Percentiles rank a stretch among this genome's conserved stretches.
Evolutionary conservation across 2,329 filamentous ascomycete genomes (phyloP).

Genomic region (Ophiocordyceps robertsii): DNA sequence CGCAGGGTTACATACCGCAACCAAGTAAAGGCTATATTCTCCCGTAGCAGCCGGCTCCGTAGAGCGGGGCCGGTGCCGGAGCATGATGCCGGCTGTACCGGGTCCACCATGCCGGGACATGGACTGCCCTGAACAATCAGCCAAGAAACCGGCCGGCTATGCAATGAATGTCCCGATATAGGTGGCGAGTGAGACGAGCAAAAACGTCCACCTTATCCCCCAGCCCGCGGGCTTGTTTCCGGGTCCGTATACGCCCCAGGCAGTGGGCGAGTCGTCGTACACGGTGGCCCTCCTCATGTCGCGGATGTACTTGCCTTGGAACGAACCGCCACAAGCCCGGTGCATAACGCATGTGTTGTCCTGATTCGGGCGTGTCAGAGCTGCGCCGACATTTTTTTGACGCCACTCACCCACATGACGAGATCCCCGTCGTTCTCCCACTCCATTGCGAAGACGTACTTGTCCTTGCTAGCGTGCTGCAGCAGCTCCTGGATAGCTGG

Average conservation of each 20-base stretch:
- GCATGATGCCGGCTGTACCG: no score
- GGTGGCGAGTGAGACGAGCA: no score
- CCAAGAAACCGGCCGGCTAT: no score
- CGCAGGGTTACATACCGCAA: no score
- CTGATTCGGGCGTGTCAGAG: neutral
- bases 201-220: no score
- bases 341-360: slow-evolving; percentile 1
- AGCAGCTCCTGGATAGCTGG: neutral
- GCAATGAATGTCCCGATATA: no score
- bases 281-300: slow-evolving; percentile 1
- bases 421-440: neutral
- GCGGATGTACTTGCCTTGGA: neutral
- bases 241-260: neutral
- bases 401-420: neutral
- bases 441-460: neutral
- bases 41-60: no score
- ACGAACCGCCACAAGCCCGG: neutral
- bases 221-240: no score
- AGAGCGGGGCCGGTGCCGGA: no score
- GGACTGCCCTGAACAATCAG: no score
- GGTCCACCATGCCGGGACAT: no score
- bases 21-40: no score
- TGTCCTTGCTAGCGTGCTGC: neutral
- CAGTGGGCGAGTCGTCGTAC: neutral
- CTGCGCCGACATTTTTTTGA: neutral